Base-by-base conservation (phyloP, 2,329 filamentous ascomycete genomes). In the Colletotrichum sp. region DNA sequence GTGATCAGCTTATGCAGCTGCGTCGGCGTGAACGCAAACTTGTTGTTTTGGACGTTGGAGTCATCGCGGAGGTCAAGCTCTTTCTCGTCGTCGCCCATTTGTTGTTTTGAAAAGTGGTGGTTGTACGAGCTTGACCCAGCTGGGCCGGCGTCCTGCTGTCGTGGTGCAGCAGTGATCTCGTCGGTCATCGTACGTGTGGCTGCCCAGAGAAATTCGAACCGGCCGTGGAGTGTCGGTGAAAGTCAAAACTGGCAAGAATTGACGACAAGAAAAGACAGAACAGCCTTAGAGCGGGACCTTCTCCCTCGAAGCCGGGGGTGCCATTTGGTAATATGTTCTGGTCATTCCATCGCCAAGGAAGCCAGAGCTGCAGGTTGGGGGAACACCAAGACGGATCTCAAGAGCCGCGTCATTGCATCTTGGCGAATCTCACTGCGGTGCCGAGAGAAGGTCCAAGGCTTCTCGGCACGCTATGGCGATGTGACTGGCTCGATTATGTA, bases 91-190 rank as follows among this genome's bases (percentile, higher is more conserved):
- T 63, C 2, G 55, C 63, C 5, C 62, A 36, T 22, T 64, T 15
- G 26, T 22, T 24, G 28, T 39, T 39, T 26, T 52, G 36, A 7
- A 52, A 24, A 52, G n/a, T 59, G 55, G 26, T 72, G 15, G 28
- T 64, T 30, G 34, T 48, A 44, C 8, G 63, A 48, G 28, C 8
- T 22, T 12, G 80, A 84, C 79, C 82, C 79, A 77, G 86, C 87
- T 57, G 88, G 86, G n/a, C 83, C 83, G 62, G 85, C 83, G 66
- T 85, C 87, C 28, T 88, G 87, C 65, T 86, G 87, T n/a, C 84
- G 81, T 52, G 85, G 87, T 18, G 92, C 88, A 32, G 65, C 22
- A 60, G 92, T 90, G 3, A 93, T 92, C n/a, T 92, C 90, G 26
- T 89, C 92, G 26, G 64, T 18, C 73, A 73, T 75, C 22, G 64